Evolutionary conservation across 371 early-diverging fungal species (phyloP).

Genomic region (Mucor piriformis): DNA sequence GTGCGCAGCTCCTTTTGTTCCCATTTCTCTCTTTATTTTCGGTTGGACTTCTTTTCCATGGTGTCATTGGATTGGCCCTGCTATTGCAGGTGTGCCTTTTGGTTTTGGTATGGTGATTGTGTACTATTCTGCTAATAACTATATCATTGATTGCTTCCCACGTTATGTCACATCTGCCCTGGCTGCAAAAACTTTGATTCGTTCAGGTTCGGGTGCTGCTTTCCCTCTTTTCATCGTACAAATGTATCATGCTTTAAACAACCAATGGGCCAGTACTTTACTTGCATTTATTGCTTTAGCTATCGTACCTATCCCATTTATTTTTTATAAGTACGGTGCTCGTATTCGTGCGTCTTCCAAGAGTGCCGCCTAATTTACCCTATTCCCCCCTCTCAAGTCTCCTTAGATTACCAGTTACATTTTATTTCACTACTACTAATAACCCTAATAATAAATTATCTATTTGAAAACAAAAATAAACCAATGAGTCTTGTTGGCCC

Average conservation of each 20-base stretch:
- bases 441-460: too few species aligned
- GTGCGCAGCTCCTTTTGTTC: slow-evolving; percentile 44
- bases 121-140: slow-evolving; percentile 47
- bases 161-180: slow-evolving; percentile 47
- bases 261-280: slow-evolving; percentile 48
- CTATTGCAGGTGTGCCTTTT: slow-evolving; percentile 41
- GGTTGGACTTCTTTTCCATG: slow-evolving; percentile 49
- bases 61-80: slow-evolving; percentile 43
- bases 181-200: slow-evolving; percentile 46
- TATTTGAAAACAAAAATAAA: too few species aligned
- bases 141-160: slow-evolving; percentile 49
- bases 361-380: slow-evolving; percentile 22
- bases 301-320: slow-evolving; percentile 48
- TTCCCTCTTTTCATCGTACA: slow-evolving; percentile 50
- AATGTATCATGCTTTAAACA: slow-evolving; percentile 42
- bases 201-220: slow-evolving; percentile 49
- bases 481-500: too few species aligned
- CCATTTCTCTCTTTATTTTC: slow-evolving; percentile 49
- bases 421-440: background rate
- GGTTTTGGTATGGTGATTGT: slow-evolving; percentile 51
- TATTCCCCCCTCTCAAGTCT: background rate
- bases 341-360: slow-evolving; percentile 40
- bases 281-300: slow-evolving; percentile 48
- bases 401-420: background rate
- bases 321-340: slow-evolving; percentile 46